Base-by-base conservation (phyloP, 495 filamentous ascomycete species). In the Penicillium cinerascens region DNA sequence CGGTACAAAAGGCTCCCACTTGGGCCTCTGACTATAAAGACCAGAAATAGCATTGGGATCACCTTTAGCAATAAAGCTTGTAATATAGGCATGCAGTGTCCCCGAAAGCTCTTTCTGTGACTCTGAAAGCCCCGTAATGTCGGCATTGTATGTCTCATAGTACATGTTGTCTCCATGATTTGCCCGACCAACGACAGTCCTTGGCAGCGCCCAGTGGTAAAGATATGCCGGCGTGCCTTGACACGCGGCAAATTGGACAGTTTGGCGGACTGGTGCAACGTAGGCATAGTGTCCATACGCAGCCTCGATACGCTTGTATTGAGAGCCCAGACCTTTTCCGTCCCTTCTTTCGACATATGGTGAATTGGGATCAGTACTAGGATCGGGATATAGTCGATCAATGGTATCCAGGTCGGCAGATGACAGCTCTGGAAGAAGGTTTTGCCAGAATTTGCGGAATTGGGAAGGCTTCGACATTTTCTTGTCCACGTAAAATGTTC, bases 271-370 rank as follows among this genome's bases (percentile, higher is more conserved):
- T 0, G 84, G 84, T 26, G 80, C 82, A 36, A 84, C 80, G 47
- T 87, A 87, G 0, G 83, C 83, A 63, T 87, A 88, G 55, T 88
- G 82, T 0, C 71, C 78, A 49, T 87, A 87, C 0, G 80, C 81
- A 23, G 81, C 78, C 52, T 86, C 82, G 9, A 84, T 69, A 7
- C 85, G 73, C 36, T 74, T 75, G 58, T 76, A 86, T 58, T 87
- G 82, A 4, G 66, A 29, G 0, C 83, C 83, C 6, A 80, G 64
- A 4, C 65, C 67, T 15, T 55, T 8, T 1, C 72, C 73, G 4
- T 35, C 58, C 51, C 65, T 52, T 0, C 56, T 64, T 38, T 78
- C 75, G n/a, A 59, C 23, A 40, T 77, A 79, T 0, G 59, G 61
- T 0, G 73, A 76, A 2, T 47, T 21, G 1, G 55, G 16, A 25